These are phyloP conservation scores for Beauveria varroae DNA, from an alignment of 2,329 filamentous ascomycete species.

Conservation along the genomic window DNA sequence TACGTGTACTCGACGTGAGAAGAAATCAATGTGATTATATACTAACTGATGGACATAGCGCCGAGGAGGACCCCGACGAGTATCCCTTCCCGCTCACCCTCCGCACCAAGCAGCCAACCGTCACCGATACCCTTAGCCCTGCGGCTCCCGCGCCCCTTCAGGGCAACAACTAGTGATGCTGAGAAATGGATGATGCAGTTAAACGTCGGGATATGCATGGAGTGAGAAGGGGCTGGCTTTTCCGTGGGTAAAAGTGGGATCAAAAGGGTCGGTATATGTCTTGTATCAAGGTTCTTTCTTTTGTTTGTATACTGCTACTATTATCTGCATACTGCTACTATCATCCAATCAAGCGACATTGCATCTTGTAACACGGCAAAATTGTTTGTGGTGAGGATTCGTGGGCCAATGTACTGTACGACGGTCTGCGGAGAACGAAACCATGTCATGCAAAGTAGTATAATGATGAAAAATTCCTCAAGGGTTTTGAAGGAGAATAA, in stretches of 20 bases:
- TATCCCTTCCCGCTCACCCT: conserved; percentile 54
- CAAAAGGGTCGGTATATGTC: background rate
- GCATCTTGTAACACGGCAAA: background rate
- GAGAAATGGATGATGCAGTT: background rate
- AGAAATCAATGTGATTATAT: background rate
- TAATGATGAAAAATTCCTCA: too few species aligned
- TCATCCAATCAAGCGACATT: conserved; percentile 7
- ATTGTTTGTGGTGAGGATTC: too few species aligned
- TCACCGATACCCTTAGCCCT: background rate
- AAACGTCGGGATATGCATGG: background rate
- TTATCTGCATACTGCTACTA: background rate
- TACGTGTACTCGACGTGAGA: conserved; percentile 47
- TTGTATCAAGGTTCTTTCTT: conserved; percentile 2
- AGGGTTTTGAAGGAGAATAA: too few species aligned
- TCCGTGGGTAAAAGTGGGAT: too few species aligned
- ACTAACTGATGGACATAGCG: conserved; percentile 41
- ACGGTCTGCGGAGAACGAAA: too few species aligned
- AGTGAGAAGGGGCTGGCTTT: background rate
- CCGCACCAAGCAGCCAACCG: conserved; percentile 40
- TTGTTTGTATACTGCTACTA: background rate
- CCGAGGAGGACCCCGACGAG: conserved; percentile 85
- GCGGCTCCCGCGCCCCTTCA: background rate
- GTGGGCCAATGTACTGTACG: too few species aligned
- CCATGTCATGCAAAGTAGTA: too few species aligned
- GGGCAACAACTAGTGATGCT: background rate